These are phyloP conservation scores for Eustoma russellianum DNA, from an alignment of 257 asterid species.

Conservation along the genomic window DNA sequence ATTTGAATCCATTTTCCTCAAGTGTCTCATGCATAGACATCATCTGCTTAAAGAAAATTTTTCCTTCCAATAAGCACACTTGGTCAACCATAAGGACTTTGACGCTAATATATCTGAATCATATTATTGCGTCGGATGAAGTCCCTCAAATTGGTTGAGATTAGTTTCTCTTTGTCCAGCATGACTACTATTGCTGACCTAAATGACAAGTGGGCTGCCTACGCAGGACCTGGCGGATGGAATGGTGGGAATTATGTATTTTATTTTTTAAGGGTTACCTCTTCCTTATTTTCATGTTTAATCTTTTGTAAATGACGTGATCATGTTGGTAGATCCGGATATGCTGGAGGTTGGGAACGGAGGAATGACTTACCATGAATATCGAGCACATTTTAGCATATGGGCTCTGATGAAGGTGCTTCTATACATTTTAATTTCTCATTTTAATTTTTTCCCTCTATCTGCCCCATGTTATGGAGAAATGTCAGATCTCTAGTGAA, in stretches of 20 bases:
- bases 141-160: conserved; percentile 9
- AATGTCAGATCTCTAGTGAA: background rate
- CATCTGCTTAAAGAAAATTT: no score
- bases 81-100: no score
- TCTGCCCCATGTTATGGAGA: no score
- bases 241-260: conserved; percentile 45
- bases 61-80: no score
- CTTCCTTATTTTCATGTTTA: background rate
- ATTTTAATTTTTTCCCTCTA: no score
- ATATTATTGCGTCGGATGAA: no score
- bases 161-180: conserved; percentile 35
- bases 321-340: conserved; percentile 71
- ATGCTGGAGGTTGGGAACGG: conserved; percentile 99
- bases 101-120: no score
- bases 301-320: conserved; percentile 3
- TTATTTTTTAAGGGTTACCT: background rate
- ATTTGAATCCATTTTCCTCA: no score
- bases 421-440: background rate
- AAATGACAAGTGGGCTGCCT: conserved; percentile 94
- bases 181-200: conserved; percentile 89
- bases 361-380: conserved; percentile 81
- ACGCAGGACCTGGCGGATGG: conserved; percentile 99
- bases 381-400: conserved; percentile 89
- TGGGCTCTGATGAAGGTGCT: conserved; percentile 97
- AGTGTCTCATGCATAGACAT: no score